Evolutionary conservation across 495 filamentous ascomycete genomes (phyloP), one percentile per base, ranked within the genome.

Genomic region (Viridothelium virens): DNA sequence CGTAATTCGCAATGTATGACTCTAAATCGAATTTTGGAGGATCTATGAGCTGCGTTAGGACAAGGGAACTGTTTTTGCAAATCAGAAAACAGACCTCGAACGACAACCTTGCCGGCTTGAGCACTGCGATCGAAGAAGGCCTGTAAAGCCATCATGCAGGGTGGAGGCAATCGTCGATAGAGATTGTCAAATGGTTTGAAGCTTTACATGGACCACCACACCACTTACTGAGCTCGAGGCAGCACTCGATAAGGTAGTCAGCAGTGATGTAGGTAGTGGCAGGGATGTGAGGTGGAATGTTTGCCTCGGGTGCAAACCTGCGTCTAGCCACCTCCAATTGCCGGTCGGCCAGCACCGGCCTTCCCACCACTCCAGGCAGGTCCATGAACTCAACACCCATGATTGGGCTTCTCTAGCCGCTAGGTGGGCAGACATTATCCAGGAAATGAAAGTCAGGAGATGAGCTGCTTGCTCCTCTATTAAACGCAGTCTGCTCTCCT

Each of bases 11-110:
- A 48, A 96, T 90, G 75, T 97, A 97, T 34, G 88, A 85, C 41
- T 97, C 94, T 4, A 98, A 84, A 73, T 98, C 94, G 65, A 97
- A 88, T 71, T 96, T 96, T 0, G 94, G 94, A 11, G 85, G 56
- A 36, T 59, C 53, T 59, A 14, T 7, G 31, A 59, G 53, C 53
- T 33, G 11, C 7, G 31, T 34, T 59, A 34, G 31, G 18, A 18
- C 11, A 36, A 3, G 25, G 31, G 33, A 14, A 5, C 7, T 9
- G 18, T 9, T 7, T 18, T 14, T 11, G 3, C 2, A 59, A 36
- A 31, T 9, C 36, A 7, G 31, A 33, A 33, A 36, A 34, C 25
- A 34, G 9, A 59, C 53, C 53, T 59, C 53, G 53, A 59, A 59
- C 53, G 18, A 59, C 53, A 36, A 59, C 36, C 14, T 59, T 59